A percentile compares a stretch with the other conserved stretches of the same genome.
Evolutionary conservation across 768 basidiomycete species (phyloP).

Genomic region (Psilocybe tampanensis): DNA sequence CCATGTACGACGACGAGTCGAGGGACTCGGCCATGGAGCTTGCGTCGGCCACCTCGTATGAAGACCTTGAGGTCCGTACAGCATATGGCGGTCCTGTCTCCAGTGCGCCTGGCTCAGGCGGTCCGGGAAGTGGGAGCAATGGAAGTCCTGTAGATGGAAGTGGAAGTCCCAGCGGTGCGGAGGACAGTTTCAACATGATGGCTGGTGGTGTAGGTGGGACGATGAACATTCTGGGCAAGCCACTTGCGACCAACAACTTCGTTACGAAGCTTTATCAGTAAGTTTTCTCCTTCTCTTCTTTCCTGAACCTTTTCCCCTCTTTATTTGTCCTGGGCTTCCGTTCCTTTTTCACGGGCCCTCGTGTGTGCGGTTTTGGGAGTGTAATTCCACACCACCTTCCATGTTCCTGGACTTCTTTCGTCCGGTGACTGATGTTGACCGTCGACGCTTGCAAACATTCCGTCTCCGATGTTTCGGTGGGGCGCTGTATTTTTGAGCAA

Average conservation of each 20-base stretch:
- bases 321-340: not conserved
- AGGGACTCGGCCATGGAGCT: constrained; percentile 40
- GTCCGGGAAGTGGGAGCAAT: constrained; percentile 37
- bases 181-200: constrained; percentile 31
- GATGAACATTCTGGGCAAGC: constrained; percentile 67
- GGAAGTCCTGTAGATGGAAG: constrained; percentile 50
- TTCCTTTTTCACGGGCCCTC: constrained; percentile 8
- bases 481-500: not conserved
- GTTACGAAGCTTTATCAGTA: constrained; percentile 88
- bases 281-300: constrained; percentile 30
- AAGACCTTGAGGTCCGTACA: constrained; percentile 59
- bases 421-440: not conserved
- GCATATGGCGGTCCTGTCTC: constrained; percentile 27
- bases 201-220: constrained; percentile 33
- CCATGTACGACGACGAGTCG: constrained; percentile 42
- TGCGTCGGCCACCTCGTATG: constrained; percentile 42
- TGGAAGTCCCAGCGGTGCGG: constrained; percentile 49
- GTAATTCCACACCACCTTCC: not conserved
- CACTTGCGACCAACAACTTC: constrained; percentile 78
- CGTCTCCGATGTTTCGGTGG: not conserved
- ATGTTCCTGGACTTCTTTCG: not conserved
- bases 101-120: constrained; percentile 31
- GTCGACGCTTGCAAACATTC: not conserved
- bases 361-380: not conserved
- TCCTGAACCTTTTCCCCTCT: constrained; percentile 4